phyloP scores from a whole-genome alignment of 1,139 yeast species.

The Spencermartinsiella ligniputridi region DNA sequence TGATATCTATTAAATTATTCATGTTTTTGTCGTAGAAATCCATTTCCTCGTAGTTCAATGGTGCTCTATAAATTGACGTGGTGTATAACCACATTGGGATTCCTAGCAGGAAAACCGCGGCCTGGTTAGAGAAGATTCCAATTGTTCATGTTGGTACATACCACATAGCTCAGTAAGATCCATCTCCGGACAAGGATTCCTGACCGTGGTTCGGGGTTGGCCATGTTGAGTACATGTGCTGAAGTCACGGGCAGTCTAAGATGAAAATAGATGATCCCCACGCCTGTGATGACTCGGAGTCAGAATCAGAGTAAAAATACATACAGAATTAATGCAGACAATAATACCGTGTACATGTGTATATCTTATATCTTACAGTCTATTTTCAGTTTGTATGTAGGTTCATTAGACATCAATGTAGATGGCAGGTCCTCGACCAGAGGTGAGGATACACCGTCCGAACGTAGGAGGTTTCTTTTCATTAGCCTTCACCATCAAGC shows the following conservation, averaged over 20 bases:
- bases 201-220: neutral
- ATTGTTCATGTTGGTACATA: constrained; percentile 6
- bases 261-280: too few species aligned
- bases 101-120: constrained; percentile 50
- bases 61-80: constrained; percentile 72
- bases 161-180: constrained; percentile 15
- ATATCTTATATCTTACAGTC: too few species aligned
- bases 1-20: constrained; percentile 38
- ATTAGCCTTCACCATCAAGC: constrained; percentile 46
- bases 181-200: constrained; percentile 12
- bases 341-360: too few species aligned
- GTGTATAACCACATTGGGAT: constrained; percentile 69
- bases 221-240: neutral
- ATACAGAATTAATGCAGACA: too few species aligned
- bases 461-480: constrained; percentile 61
- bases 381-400: too few species aligned
- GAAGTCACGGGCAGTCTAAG: too few species aligned
- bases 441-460: constrained; percentile 64
- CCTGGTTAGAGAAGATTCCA: constrained; percentile 5
- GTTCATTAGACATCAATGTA: constrained; percentile 60
- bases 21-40: constrained; percentile 39
- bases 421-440: constrained; percentile 79
- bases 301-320: too few species aligned
- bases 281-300: too few species aligned
- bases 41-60: constrained; percentile 57